Evolutionary conservation across 495 filamentous ascomycete genomes (phyloP), one percentile per base, ranked within the genome.

Genomic region (Lepraria neglecta): DNA sequence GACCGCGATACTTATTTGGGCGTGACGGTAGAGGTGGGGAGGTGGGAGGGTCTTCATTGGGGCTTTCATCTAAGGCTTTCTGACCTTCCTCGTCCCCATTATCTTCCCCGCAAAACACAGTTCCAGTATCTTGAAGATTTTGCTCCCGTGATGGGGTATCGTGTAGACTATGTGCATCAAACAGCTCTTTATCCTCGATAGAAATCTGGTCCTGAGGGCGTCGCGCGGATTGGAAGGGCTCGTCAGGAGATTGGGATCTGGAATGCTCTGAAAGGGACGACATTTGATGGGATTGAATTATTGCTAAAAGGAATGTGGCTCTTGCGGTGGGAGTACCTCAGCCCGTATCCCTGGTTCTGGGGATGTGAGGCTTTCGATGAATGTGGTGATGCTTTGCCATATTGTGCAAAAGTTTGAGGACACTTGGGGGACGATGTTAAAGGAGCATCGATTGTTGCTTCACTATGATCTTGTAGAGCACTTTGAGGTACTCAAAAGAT

Each of bases 1-100:
- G 62, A 7, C 89, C 89, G 7, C 60, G 45, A 52, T 74, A 84
- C 57, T 76, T 73, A 64, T 85, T 85, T 24, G 76, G 76, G 15
- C 83, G 79, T 6, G 33, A 60, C 5, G 58, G 58, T 2, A 10
- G 6, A 52, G 35, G 38, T 12, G 35, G 15, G 33, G 58, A 24
- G 24, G 30, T 12, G 11, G 51, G 30, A 12, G 19, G 14, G 21
- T n/a, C 28, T 35, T 53, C 46, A 3, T 60, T 24, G 17, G 46
- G 42, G 12, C 30, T 33, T 6, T 31, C 30, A 21, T 51, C 33
- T 14, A 40, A 28, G 11, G 38, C 30, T 27, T 35, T 28, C 14
- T 58, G 56, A 31, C 10, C 17, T 15, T 51, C 31, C n/a, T 42
- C 30, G 11, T 21, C 33, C 4, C 3, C 15, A 21, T 9, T 6